Base-by-base conservation (phyloP, 2,329 filamentous ascomycete genomes). In the Claviceps humidiphila region DNA sequence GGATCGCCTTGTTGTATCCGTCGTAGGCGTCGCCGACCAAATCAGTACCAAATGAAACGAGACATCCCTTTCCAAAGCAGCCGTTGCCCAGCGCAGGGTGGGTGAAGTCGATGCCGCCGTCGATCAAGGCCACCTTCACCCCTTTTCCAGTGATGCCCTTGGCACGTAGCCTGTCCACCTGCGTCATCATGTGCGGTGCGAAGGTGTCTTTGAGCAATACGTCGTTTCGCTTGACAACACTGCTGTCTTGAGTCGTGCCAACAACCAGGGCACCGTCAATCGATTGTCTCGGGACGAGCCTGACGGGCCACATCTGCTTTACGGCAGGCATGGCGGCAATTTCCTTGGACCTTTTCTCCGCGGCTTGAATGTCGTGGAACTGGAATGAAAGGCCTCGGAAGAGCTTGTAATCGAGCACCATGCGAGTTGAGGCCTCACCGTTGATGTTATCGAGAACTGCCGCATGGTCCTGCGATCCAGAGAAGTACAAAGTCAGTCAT, bases 51-150 rank as follows among this genome's bases (percentile, higher is more conserved):
- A 64, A 65, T 5, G 66, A 63, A 7, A 77, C 68, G 13, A 74
- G 64, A 55, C 66, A 74, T 0, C 71, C 72, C 24, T 47, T 22
- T 3, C 74, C 74, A 55, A 74, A 75, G 50, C 73, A 71, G 5
- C 30, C 30, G 30, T 39, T 24, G 14, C 82, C 82, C 0, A 85
- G 73, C 22, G 78, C 77, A 2, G 79, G 76, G 58, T 84, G 81
- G 0, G 66, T 73, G 59, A 83, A 84, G 61, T 85, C 80, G 46
- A 82, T 66, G 58, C 77, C 76, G 22, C 70, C 74, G 58, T 80
- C 77, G 20, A 80, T 67, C 9, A 80, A 64, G 40, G 66, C 77
- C 60, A 80, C 64, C 55, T 74, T 76, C 63, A 80, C 65, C 24
- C 75, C 77, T 56, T 71, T 71, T 41, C 77, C 77, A 0, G 68